Base-by-base conservation (phyloP, 768 basidiomycete species). In the Dendrothele bispora region DNA sequence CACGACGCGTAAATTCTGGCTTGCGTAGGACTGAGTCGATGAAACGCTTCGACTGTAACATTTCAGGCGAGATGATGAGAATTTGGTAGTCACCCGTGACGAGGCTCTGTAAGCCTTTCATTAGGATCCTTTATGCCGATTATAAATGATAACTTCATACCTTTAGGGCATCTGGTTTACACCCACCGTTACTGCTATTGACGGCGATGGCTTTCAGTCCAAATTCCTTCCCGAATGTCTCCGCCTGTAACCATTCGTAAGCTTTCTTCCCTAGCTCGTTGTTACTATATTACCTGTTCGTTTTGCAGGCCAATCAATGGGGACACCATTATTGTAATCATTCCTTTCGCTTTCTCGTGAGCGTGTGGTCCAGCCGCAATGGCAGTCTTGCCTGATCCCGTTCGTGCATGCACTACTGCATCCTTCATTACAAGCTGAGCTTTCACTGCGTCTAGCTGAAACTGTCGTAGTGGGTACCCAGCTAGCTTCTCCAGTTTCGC, bases 271-370 rank as follows among this genome's bases (percentile, higher is more conserved):
- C 30, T n/a, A n/a, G n/a, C n/a, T n/a, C n/a, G n/a, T n/a, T n/a
- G n/a, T n/a, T n/a, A n/a, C n/a, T n/a, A n/a, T n/a, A n/a, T n/a
- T n/a, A n/a, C 67, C 60, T 61, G 60, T 45, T 74, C 69, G 0
- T 71, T 65, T 18, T 74, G 69, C 1, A 74, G 63, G 0, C 66
- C 62, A 1, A 73, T 54, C 2, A 74, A 48, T 2, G 71, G 72
- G 4, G 68, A 70, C 0, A 74, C 59, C 57, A 73, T 58, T 2
- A 74, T 51, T 0, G 69, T 70, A 0, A 69, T 57, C 47, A 59
- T 63, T 5, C 61, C 63, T 27, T 60, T 50, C 18, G 51, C 58
- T 5, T n/a, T 42, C 2, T 53, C 51, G 24, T 58, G 63, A 0
- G 61, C 43, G 48, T 72, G 64, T 2, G 71, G 72, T 0, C 67